phyloP scores from a whole-genome alignment of 768 basidiomycete species.

The Fomitopsis serialis region DNA sequence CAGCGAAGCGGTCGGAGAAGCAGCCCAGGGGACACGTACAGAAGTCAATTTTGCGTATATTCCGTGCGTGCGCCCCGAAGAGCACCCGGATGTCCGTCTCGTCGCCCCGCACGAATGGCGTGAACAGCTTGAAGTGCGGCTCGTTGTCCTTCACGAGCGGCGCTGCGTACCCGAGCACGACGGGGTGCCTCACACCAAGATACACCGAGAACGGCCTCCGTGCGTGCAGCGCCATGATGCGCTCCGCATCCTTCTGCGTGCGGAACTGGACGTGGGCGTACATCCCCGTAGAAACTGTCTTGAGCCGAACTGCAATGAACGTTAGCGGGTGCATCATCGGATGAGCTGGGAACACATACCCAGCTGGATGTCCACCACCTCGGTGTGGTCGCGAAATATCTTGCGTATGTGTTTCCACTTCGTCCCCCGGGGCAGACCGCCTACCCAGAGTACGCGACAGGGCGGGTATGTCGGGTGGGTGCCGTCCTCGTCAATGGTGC shows the following conservation, averaged over 20 bases:
- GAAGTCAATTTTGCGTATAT: not conserved
- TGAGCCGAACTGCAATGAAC: not conserved
- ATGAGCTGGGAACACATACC: not conserved
- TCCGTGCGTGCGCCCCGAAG: not conserved
- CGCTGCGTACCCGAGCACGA: not conserved
- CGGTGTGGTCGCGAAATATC: not conserved
- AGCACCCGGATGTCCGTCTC: not conserved
- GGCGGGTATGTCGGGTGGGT: not conserved
- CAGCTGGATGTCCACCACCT: not conserved
- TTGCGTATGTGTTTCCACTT: not conserved
- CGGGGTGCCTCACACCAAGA: not conserved
- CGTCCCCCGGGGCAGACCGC: not conserved
- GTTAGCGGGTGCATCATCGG: not conserved
- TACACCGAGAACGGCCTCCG: not conserved
- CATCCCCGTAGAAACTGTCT: not conserved
- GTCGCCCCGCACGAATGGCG: not conserved
- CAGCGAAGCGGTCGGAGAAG: not conserved
- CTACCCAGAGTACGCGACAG: not conserved
- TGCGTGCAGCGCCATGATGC: not conserved
- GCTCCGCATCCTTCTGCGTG: not conserved
- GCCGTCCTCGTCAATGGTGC: not conserved
- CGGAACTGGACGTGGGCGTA: conserved; percentile 1
- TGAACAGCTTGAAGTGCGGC: not conserved
- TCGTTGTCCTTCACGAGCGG: not conserved
- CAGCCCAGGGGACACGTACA: not conserved